Conservation (phyloP, 176 grass and related monocot genomes). For the Hordeum marinum region DNA sequence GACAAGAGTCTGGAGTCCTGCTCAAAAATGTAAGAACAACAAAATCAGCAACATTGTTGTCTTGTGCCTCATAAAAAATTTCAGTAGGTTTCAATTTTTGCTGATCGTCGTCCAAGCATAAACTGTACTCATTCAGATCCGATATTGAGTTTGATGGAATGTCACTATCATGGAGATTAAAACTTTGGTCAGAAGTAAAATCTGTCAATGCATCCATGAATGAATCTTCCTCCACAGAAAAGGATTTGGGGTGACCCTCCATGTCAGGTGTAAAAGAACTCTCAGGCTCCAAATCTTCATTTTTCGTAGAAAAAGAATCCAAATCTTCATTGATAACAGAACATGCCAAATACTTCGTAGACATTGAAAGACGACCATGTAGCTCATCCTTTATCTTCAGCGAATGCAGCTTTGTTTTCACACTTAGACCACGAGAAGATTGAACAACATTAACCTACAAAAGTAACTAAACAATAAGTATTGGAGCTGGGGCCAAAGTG, state of each 20-base stretch:
- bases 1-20: constrained; percentile 73
- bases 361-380: constrained; percentile 52
- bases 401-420: constrained; percentile 93
- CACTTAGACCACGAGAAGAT: constrained; percentile 60
- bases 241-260: constrained; percentile 32
- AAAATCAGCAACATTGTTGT: constrained; percentile 78
- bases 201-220: constrained; percentile 87
- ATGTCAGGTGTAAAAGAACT: constrained; percentile 39
- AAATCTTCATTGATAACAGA: constrained; percentile 76
- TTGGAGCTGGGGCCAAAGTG: not conserved
- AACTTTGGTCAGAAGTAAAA: constrained; percentile 57
- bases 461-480: constrained; percentile 19
- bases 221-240: constrained; percentile 78
- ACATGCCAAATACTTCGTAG: constrained; percentile 67
- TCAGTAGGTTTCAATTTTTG: constrained; percentile 46
- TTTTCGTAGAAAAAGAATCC: constrained; percentile 23
- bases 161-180: constrained; percentile 36
- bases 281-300: constrained; percentile 49
- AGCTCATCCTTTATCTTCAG: constrained; percentile 89
- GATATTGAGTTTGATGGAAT: constrained; percentile 20
- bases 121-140: constrained; percentile 27
- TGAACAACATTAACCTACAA: constrained; percentile 78
- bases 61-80: constrained; percentile 84
- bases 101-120: constrained; percentile 34
- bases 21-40: constrained; percentile 77